A percentile compares a stretch with the other conserved stretches of the same genome.
Conservation (phyloP, 176 grass and related monocot genomes). For the Secale cereale region DNA sequence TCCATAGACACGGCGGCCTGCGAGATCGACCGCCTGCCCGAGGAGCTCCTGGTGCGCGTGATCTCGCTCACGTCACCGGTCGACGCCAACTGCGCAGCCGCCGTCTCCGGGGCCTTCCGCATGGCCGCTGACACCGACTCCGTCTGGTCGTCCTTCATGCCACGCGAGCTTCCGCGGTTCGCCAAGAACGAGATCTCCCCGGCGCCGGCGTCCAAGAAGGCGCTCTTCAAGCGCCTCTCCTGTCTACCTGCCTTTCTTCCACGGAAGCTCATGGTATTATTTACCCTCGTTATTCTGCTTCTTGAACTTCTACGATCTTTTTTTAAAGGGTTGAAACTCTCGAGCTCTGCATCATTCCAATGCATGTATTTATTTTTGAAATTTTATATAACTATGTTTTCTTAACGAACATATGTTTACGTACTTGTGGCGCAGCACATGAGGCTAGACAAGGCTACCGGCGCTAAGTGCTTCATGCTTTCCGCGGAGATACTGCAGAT, state of each 20-base stretch:
- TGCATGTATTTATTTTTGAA: too few species aligned
- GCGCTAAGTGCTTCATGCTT: slow-evolving; percentile 58
- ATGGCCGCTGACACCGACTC: slow-evolving; percentile 40
- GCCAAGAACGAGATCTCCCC: slow-evolving; percentile 15
- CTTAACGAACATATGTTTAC: too few species aligned
- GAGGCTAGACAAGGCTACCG: slow-evolving; percentile 44
- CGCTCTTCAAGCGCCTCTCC: slow-evolving; percentile 40
- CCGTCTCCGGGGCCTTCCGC: slow-evolving; percentile 40
- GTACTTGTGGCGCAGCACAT: slow-evolving; percentile 31
- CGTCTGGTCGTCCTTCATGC: slow-evolving; percentile 62
- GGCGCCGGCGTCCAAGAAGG: slow-evolving; percentile 29
- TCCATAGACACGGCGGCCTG: not conserved
- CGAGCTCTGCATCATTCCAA: too few species aligned
- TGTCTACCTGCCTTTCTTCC: slow-evolving; percentile 34
- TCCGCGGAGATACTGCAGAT: slow-evolving; percentile 20
- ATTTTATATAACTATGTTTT: too few species aligned
- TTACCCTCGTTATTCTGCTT: not conserved
- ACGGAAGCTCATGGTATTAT: slow-evolving; percentile 31
- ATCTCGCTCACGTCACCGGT: slow-evolving; percentile 42
- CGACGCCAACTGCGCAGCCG: slow-evolving; percentile 34
- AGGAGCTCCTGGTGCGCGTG: slow-evolving; percentile 45
- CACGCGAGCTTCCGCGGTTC: slow-evolving; percentile 18
- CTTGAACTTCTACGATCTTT: too few species aligned
- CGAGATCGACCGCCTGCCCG: slow-evolving; percentile 32
- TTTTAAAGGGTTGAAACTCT: too few species aligned